phyloP scores from a whole-genome alignment of 257 asterid species.

The Solanum chmielewskii region DNA sequence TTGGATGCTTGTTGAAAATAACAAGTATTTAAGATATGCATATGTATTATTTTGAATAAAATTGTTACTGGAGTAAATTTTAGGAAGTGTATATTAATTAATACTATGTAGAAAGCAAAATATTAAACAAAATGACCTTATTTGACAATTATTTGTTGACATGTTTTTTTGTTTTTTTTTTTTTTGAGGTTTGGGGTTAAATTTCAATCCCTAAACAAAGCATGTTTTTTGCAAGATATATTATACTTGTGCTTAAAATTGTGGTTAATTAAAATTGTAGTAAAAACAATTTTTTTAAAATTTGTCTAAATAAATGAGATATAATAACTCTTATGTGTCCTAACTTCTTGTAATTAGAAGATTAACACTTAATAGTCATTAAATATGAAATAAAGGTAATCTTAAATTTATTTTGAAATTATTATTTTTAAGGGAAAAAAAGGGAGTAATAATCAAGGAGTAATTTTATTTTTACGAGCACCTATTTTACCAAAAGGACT shows the following conservation, averaged over 20 bases:
- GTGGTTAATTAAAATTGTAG: too few relatives aligned
- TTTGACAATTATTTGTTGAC: neutral
- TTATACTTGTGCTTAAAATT: neutral
- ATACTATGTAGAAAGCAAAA: neutral
- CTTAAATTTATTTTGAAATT: neutral
- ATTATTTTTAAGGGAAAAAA: neutral
- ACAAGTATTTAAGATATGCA: neutral
- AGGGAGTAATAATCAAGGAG: neutral
- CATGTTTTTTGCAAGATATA: too few relatives aligned
- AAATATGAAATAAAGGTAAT: neutral
- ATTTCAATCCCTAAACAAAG: neutral
- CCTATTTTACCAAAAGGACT: neutral
- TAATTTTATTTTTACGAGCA: neutral
- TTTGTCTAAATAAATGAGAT: neutral
- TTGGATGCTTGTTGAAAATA: neutral
- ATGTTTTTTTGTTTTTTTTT: too few relatives aligned
- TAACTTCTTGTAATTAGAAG: neutral
- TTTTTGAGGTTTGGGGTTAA: neutral
- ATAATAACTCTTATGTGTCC: too few relatives aligned
- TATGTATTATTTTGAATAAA: too few relatives aligned
- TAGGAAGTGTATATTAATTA: neutral
- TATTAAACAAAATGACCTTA: neutral
- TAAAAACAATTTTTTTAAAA: too few relatives aligned
- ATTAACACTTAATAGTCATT: too few relatives aligned
- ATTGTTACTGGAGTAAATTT: neutral